These are phyloP conservation scores for Sodiomyces alkalinus DNA, from an alignment of 2,329 filamentous ascomycete species.

Conservation along the genomic window DNA sequence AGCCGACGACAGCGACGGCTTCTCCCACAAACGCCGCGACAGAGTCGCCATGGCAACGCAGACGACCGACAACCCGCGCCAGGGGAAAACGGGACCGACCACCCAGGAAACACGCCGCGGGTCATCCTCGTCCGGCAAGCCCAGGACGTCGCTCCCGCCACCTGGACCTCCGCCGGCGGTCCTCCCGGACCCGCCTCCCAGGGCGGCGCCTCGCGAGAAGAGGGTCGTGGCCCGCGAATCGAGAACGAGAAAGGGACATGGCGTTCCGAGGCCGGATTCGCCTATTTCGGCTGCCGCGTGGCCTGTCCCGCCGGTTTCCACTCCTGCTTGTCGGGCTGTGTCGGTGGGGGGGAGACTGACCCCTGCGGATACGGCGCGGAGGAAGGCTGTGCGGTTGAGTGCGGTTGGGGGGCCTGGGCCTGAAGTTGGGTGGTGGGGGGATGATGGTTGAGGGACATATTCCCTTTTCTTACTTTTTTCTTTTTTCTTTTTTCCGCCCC, in stretches of 20 bases:
- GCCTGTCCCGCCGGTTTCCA: too few relatives aligned
- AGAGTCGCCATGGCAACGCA: background rate
- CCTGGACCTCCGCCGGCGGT: too few relatives aligned
- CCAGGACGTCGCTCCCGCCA: background rate
- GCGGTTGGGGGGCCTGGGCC: constrained; percentile 19
- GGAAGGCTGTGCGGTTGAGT: constrained; percentile 26
- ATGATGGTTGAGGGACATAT: constrained; percentile 14
- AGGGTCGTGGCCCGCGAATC: too few relatives aligned
- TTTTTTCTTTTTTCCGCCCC: too few relatives aligned
- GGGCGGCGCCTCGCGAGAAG: too few relatives aligned
- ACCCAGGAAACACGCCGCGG: background rate
- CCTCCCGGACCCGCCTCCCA: too few relatives aligned
- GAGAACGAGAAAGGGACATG: too few relatives aligned
- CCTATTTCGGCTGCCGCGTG: too few relatives aligned
- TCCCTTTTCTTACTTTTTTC: too few relatives aligned
- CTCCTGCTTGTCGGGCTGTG: too few relatives aligned
- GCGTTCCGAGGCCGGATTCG: too few relatives aligned
- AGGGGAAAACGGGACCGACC: background rate
- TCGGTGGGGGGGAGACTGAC: background rate
- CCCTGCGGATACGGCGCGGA: constrained; percentile 12
- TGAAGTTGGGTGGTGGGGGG: constrained; percentile 23
- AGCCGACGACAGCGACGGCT: constrained; percentile 4
- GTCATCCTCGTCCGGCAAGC: background rate
- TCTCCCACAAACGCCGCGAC: background rate
- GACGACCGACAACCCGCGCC: background rate